Conservation (phyloP, 164 flowering plant genomes). For the Akebia trifoliata region DNA sequence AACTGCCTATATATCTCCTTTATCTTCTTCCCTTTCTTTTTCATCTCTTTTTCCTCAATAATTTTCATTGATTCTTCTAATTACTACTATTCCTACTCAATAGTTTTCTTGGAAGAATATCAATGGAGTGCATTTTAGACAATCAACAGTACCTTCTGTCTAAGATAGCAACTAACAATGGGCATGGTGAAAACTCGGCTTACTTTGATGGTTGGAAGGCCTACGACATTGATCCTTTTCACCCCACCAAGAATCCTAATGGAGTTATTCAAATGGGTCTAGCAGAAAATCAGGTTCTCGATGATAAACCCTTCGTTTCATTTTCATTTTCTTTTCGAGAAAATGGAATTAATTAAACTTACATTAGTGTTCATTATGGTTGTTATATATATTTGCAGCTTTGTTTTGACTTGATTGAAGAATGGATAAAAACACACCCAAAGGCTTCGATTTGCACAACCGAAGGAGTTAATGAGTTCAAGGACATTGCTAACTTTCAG, state of each 20-base stretch:
- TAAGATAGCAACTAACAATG: conserved; percentile 23
- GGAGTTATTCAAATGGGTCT: conserved; percentile 38
- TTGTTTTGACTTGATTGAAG: conserved; percentile 52
- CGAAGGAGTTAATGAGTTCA: conserved; percentile 56
- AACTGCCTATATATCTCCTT: too few relatives aligned
- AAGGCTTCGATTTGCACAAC: conserved; percentile 62
- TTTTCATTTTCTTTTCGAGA: neutral
- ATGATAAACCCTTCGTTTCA: neutral
- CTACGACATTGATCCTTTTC: conserved; percentile 27
- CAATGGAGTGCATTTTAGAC: conserved; percentile 7
- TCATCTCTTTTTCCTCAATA: too few relatives aligned
- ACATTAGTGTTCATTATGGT: neutral
- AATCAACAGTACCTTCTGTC: conserved; percentile 21
- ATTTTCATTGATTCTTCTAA: too few relatives aligned
- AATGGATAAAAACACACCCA: conserved; percentile 73
- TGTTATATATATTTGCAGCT: conserved; percentile 50
- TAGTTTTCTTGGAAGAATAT: too few relatives aligned
- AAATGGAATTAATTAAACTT: too few relatives aligned
- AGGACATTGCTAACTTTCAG: conserved; percentile 62
- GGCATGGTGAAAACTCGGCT: conserved; percentile 29
- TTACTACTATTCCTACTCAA: too few relatives aligned
- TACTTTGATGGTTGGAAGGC: conserved; percentile 36
- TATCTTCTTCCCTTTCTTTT: too few relatives aligned
- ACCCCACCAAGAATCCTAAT: conserved; percentile 20
- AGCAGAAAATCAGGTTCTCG: conserved; percentile 33